A percentile compares a stretch with the other conserved stretches of the same genome.
Conservation (phyloP, 2,329 filamentous ascomycete genomes). For the Rosellinia necatrix region DNA sequence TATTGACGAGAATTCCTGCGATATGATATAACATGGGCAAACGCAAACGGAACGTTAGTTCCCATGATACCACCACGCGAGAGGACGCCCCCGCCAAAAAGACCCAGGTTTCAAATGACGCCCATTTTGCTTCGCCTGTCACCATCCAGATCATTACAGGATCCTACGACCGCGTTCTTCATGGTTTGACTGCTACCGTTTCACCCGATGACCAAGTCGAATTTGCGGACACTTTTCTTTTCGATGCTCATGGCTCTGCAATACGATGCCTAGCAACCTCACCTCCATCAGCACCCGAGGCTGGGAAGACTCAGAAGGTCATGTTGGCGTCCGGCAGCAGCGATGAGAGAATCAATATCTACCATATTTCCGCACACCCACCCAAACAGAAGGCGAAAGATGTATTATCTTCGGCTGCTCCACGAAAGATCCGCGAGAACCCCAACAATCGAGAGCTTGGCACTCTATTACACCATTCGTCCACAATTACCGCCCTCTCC, state of each 20-base stretch:
- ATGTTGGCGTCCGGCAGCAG: constrained; percentile 90
- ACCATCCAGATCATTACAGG: constrained; percentile 90
- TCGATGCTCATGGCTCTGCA: constrained; percentile 89
- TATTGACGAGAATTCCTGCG: neutral
- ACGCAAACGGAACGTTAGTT: constrained; percentile 51
- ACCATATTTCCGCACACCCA: constrained; percentile 77
- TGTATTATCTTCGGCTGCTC: constrained; percentile 68
- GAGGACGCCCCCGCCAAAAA: constrained; percentile 31
- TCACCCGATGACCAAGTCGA: constrained; percentile 55
- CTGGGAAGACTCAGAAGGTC: constrained; percentile 75
- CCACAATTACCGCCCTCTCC: constrained; percentile 75
- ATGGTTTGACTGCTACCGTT: constrained; percentile 83
- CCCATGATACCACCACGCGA: constrained; percentile 3
- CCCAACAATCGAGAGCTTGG: constrained; percentile 86
- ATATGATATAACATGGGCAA: constrained; percentile 48
- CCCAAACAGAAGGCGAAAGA: constrained; percentile 61
- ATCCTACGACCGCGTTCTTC: constrained; percentile 91
- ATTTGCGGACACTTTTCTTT: constrained; percentile 92
- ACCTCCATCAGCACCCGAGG: constrained; percentile 66
- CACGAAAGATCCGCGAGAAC: constrained; percentile 80
- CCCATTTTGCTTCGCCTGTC: constrained; percentile 42
- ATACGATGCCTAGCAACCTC: constrained; percentile 90
- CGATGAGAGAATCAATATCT: constrained; percentile 94
- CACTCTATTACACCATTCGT: constrained; percentile 82
- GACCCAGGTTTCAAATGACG: constrained; percentile 33